phyloP scores from a whole-genome alignment of 345 rosid genomes.

The Murraya paniculata region DNA sequence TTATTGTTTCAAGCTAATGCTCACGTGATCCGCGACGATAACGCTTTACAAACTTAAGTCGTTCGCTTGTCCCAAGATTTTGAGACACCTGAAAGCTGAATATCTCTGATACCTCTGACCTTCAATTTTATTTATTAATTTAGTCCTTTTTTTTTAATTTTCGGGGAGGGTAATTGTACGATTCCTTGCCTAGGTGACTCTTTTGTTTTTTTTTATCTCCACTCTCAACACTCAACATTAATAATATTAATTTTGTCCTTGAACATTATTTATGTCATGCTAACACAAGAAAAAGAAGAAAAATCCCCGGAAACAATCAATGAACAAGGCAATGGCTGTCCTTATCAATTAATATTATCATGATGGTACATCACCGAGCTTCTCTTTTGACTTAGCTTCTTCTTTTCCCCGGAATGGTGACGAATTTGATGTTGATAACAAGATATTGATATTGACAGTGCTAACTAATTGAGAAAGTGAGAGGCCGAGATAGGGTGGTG shows the following conservation, averaged over 20 bases:
- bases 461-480: too few relatives aligned
- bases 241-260: not conserved
- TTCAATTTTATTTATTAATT: too few relatives aligned
- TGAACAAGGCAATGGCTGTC: not conserved
- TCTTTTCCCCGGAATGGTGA: not conserved
- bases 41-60: not conserved
- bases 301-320: not conserved
- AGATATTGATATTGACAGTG: not conserved
- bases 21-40: not conserved
- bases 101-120: not conserved
- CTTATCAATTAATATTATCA: not conserved
- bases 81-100: not conserved
- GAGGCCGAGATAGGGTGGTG: too few relatives aligned
- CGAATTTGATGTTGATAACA: not conserved
- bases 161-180: not conserved
- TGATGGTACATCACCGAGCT: not conserved
- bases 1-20: not conserved
- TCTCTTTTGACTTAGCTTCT: not conserved
- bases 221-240: too few relatives aligned
- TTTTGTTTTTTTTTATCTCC: too few relatives aligned
- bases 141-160: too few relatives aligned
- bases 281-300: not conserved
- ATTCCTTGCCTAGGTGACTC: not conserved
- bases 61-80: not conserved
- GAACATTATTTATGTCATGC: not conserved